Evolutionary conservation across 768 basidiomycete species (phyloP), one percentile per base, ranked within the genome.

Genomic region (Xerocomellus intermedius): DNA sequence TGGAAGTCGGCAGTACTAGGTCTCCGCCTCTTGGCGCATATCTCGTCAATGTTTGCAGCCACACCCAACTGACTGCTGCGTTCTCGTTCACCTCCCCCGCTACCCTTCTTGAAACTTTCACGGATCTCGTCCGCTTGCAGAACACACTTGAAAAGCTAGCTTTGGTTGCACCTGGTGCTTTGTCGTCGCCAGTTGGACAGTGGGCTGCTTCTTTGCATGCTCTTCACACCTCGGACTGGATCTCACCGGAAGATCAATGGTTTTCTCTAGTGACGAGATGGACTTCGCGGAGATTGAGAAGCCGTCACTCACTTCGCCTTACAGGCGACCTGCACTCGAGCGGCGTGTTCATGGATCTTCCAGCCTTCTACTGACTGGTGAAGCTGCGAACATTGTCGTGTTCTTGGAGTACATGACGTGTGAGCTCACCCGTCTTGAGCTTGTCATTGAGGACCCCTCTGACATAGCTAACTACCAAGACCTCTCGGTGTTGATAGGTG

Each of bases 381-480:
- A 86, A 55, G 82, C 81, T 9, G 77, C 81, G 7, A 88, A 84
- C 68, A 82, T 90, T 52, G n/a, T n/a, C n/a, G n/a, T 84, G 8
- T 91, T 91, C 75, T 69, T 91, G 60, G 82, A 79, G 61, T 86
- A 89, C 63, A 68, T 91, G 60, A 78, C 82, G 19, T 82, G 81
- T 66, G 76, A 80, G n/a, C 71, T 91, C 64, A 75, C 77, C n/a
- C 79, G 81, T 48, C 76, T 91, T 49, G 89, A 91, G 47, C 80
- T 91, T 36, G 76, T 85, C 67, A 85, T 91, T 60, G 89, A 91
- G 59, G 89, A 91, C 61, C 87, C 89, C 16, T 87, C 87, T 24
- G 83, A 84, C 64, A 79, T 79, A 53, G 79, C 79, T 9, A 87
- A 91, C 64, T 91, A 89, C 89, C 83, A 82, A 57, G 83, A 89